These are phyloP conservation scores for Suillus fuscotomentosus DNA, from an alignment of 768 basidiomycete species.

Conservation along the genomic window DNA sequence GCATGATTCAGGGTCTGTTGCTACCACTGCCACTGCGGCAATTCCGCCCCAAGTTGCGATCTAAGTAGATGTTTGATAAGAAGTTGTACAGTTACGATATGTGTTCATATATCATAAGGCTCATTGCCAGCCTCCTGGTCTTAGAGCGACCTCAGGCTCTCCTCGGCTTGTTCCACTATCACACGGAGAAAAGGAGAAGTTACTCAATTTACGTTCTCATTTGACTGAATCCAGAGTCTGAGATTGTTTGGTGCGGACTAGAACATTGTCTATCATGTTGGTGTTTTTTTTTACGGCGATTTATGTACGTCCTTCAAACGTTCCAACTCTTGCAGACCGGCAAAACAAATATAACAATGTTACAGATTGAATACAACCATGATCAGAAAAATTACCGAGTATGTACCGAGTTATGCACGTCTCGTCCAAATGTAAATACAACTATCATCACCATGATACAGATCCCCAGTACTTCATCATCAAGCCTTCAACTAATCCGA, in stretches of 20 bases:
- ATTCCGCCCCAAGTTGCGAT: not conserved
- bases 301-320: not conserved
- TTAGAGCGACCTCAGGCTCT: not conserved
- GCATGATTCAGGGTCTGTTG: not conserved
- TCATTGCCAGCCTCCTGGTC: not conserved
- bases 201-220: not conserved
- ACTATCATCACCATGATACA: not conserved
- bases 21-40: not conserved
- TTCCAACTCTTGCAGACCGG: not conserved
- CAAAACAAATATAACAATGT: not conserved
- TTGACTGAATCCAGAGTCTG: not conserved
- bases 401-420: not conserved
- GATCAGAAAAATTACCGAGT: not conserved
- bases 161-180: not conserved
- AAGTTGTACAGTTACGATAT: not conserved
- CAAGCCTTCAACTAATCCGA: conserved; percentile 14
- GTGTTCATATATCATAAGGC: not conserved
- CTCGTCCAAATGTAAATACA: not conserved
- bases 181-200: not conserved
- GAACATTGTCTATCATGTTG: not conserved
- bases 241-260: not conserved
- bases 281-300: not conserved
- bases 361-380: not conserved
- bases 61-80: not conserved
- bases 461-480: not conserved